Evolutionary conservation across 306 rosid species (phyloP), one percentile per base, ranked within the genome.

Genomic region (Malus sieversii): DNA sequence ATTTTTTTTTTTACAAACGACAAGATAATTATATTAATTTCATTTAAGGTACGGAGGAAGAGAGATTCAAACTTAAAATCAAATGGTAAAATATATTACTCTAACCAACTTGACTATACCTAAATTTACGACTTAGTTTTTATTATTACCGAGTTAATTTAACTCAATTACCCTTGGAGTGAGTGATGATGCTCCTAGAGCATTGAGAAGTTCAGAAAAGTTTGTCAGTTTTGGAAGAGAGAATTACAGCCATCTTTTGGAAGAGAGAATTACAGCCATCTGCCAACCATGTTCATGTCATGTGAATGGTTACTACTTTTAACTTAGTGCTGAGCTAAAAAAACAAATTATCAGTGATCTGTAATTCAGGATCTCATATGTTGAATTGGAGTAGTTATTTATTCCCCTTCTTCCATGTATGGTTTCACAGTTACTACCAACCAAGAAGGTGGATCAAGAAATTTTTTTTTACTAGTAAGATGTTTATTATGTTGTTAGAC

Each of bases 1-100:
- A 51, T 51, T 16, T 1, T 5, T 51, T 48, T 51, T 51, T 38
- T 7, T 7, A 51, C 55, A 51, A 5, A 15, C 3, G 1, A 51
- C 2, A 51, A 15, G 0, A 51, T 16, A 51, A 15, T 51, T 48
- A 48, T 16, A 0, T 1, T 0, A 48, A 48, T 4, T 48, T 5
- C 20, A 4, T 15, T 48, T 48, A 48, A 48, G 2, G 1, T 14
- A 14, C 1, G 1, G 3, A 46, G 1, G 0, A 0, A 14, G 19
- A 0, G 19, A 46, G 16, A 46, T 46, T 14, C 7, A 2, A 46
- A 46, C 5, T 46, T 14, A 4, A 46, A 4, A 1, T 0, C 19
- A 46, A 46, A 46, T 0, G 2, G 2, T 46, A 46, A 46, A 46
- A 45, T 45, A 45, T 45, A 45, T 6, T 40, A 10, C 1, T 48